A percentile compares a stretch with the other conserved stretches of the same genome.
These are phyloP conservation scores for Apophysomyces elegans DNA, from an alignment of 371 early-diverging fungal genomes.

Conservation along the genomic window DNA sequence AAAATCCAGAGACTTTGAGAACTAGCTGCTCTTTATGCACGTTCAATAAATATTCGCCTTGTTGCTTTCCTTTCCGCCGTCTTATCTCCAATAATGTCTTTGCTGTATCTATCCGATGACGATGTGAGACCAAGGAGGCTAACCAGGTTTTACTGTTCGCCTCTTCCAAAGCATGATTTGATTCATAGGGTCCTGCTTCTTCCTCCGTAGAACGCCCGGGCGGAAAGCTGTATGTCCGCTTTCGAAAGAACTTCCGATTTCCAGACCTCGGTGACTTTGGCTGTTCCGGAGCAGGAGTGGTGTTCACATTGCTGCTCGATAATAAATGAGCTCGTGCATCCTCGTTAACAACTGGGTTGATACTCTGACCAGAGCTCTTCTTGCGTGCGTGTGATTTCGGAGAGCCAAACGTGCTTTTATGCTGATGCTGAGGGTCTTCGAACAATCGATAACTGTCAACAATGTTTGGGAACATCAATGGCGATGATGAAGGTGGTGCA, in stretches of 20 bases:
- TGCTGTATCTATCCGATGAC: constrained; percentile 32
- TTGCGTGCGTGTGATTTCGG: constrained; percentile 16
- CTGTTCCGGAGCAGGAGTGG: neutral
- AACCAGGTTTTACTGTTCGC: constrained; percentile 39
- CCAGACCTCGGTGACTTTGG: constrained; percentile 19
- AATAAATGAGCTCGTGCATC: constrained; percentile 1
- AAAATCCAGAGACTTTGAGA: constrained; percentile 33
- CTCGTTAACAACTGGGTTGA: constrained; percentile 9
- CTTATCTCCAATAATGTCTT: constrained; percentile 33
- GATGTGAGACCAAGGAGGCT: constrained; percentile 37
- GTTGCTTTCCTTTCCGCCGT: constrained; percentile 17
- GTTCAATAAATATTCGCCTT: constrained; percentile 26
- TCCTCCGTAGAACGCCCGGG: constrained; percentile 28
- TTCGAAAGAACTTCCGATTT: constrained; percentile 29
- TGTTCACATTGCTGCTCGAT: neutral
- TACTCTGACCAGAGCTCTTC: constrained; percentile 14
- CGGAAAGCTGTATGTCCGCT: constrained; percentile 46
- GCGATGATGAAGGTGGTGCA: constrained; percentile 34
- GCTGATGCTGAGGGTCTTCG: constrained; percentile 9
- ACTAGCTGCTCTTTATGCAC: constrained; percentile 26
- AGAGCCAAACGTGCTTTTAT: constrained; percentile 2
- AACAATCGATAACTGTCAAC: constrained; percentile 46
- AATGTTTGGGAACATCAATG: constrained; percentile 51
- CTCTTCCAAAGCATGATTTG: constrained; percentile 24
- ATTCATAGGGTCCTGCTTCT: constrained; percentile 8